These are phyloP conservation scores for Mimosa pudica DNA, from an alignment of 306 rosid genomes.

Conservation along the genomic window DNA sequence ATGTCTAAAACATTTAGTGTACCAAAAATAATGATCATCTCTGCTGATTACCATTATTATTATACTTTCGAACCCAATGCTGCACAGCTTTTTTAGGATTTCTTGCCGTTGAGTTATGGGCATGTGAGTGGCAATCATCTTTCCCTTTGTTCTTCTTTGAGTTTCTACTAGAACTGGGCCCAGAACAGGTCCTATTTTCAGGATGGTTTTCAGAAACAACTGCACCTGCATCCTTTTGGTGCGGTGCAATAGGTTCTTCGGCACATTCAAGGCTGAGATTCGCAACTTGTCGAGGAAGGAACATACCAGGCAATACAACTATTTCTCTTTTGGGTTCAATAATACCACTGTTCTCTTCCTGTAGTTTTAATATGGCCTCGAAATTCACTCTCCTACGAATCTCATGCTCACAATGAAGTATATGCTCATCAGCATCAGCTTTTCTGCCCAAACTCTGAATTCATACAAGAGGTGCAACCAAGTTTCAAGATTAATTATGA, in stretches of 20 bases:
- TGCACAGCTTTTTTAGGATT: conserved; percentile 52
- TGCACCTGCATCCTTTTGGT: conserved; percentile 32
- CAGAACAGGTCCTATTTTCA: conserved; percentile 22
- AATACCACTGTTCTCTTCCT: conserved; percentile 69
- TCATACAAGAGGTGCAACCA: conserved; percentile 18
- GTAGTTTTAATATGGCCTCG: conserved; percentile 62
- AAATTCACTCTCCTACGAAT: conserved; percentile 57
- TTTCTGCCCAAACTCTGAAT: conserved; percentile 49
- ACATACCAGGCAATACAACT: conserved; percentile 68
- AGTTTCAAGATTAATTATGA: conserved; percentile 1
- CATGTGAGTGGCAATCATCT: conserved; percentile 25
- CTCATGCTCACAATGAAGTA: conserved; percentile 62
- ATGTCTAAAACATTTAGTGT: not conserved
- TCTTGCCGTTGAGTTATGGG: conserved; percentile 35
- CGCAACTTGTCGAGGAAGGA: conserved; percentile 51
- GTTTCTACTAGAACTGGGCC: conserved; percentile 43
- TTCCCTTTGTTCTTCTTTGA: conserved; percentile 36
- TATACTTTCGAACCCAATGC: conserved; percentile 67
- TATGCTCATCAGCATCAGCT: conserved; percentile 34
- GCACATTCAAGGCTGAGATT: conserved; percentile 14
- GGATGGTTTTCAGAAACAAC: conserved; percentile 36
- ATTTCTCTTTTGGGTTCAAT: conserved; percentile 63
- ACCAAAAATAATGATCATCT: not conserved
- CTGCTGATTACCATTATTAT: conserved; percentile 40
- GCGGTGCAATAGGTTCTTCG: conserved; percentile 47